Evolutionary conservation across 805 yeast genomes (phyloP).

Genomic region (Isabelozyma pseudorhagii): DNA sequence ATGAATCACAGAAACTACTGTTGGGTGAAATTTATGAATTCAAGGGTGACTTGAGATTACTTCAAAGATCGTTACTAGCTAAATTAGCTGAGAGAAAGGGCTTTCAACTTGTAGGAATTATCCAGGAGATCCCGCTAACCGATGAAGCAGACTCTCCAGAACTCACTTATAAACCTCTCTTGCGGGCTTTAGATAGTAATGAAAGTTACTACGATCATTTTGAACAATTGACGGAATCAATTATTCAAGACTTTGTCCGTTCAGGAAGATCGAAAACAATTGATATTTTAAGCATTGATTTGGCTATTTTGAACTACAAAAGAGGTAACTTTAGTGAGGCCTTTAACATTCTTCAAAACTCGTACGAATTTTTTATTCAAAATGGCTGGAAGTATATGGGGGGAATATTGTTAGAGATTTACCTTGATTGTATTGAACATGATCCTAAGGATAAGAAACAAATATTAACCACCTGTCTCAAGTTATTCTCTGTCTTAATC

Average conservation of each 20-base stretch:
- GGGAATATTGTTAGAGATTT: slow-evolving; percentile 58
- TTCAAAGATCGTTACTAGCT: slow-evolving; percentile 44
- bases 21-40: slow-evolving; percentile 31
- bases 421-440: slow-evolving; percentile 64
- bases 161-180: slow-evolving; percentile 13
- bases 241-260: slow-evolving; percentile 49
- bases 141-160: background rate
- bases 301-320: slow-evolving; percentile 68
- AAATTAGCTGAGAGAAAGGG: slow-evolving; percentile 20
- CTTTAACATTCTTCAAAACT: slow-evolving; percentile 57
- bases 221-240: slow-evolving; percentile 51
- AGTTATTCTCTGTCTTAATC: slow-evolving; percentile 31
- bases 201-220: slow-evolving; percentile 29
- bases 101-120: slow-evolving; percentile 14
- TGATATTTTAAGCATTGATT: slow-evolving; percentile 72
- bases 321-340: slow-evolving; percentile 57
- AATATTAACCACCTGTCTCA: slow-evolving; percentile 40
- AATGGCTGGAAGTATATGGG: slow-evolving; percentile 79
- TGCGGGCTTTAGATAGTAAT: slow-evolving; percentile 10
- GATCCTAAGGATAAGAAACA: slow-evolving; percentile 19
- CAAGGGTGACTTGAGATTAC: slow-evolving; percentile 47
- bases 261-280: slow-evolving; percentile 62
- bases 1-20: slow-evolving; percentile 8
- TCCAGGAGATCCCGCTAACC: slow-evolving; percentile 20
- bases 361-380: slow-evolving; percentile 63